These are phyloP conservation scores for Houttuynia cordata DNA, from an alignment of 164 flowering plant genomes.

Conservation along the genomic window DNA sequence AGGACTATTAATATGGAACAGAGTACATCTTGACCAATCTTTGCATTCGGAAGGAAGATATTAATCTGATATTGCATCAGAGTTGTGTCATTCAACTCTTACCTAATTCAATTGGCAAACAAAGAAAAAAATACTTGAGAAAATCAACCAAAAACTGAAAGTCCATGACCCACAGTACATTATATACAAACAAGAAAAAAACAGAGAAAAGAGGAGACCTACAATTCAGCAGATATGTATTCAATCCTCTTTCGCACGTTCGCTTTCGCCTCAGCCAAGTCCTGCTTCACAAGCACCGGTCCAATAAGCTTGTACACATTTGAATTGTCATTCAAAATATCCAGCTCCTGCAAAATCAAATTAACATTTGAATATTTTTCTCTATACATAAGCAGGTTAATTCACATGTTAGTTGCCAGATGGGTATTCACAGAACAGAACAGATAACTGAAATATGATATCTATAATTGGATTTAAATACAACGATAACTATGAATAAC, in stretches of 20 bases:
- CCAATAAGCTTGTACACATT: constrained; percentile 94
- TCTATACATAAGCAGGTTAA: background rate
- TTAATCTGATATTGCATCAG: too few species aligned
- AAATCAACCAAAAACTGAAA: background rate
- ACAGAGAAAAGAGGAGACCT: constrained; percentile 16
- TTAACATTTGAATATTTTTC: background rate
- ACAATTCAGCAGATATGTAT: constrained; percentile 91
- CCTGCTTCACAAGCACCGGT: constrained; percentile 96
- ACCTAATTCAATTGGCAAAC: too few species aligned
- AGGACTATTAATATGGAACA: too few species aligned
- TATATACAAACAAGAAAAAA: background rate
- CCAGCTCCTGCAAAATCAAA: constrained; percentile 58
- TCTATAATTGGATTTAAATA: background rate
- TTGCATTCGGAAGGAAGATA: too few species aligned
- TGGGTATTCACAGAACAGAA: too few species aligned
- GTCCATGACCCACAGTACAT: background rate
- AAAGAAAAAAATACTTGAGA: background rate
- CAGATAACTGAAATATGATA: background rate
- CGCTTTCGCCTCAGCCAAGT: constrained; percentile 93
- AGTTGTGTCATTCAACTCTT: too few species aligned
- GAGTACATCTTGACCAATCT: too few species aligned
- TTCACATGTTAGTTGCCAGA: too few species aligned
- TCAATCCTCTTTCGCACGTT: constrained; percentile 95
- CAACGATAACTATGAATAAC: too few species aligned
- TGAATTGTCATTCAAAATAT: constrained; percentile 68